Evolutionary conservation across 305 asterid species (phyloP).

Genomic region (Solanum chacoense): DNA sequence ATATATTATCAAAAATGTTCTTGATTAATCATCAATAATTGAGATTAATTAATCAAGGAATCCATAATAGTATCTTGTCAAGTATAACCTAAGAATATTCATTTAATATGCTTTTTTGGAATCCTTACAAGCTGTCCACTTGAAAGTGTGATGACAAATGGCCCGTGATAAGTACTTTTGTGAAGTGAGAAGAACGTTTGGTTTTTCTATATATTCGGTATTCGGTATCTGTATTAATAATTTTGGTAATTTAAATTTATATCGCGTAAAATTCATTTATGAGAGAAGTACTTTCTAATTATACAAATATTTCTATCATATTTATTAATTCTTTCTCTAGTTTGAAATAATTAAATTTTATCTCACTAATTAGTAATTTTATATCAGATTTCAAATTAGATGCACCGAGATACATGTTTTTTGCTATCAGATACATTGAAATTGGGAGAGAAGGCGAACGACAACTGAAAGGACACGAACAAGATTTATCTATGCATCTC

Average conservation of each 20-base stretch:
- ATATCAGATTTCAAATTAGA: neutral
- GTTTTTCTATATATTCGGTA: neutral
- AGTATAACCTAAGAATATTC: neutral
- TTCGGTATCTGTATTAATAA: neutral
- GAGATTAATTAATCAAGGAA: neutral
- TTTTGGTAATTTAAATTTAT: neutral
- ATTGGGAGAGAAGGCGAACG: neutral
- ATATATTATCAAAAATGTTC: neutral
- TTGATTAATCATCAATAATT: neutral
- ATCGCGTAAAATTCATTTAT: accelerated
- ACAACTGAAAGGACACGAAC: neutral
- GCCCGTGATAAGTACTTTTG: neutral
- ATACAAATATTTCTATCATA: no score
- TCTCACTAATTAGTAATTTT: no score
- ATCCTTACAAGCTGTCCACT: neutral
- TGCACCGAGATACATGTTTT: neutral
- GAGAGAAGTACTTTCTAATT: neutral
- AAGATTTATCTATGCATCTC: neutral
- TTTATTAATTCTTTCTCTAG: no score
- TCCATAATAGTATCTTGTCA: neutral
- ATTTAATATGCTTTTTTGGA: neutral
- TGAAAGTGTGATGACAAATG: neutral
- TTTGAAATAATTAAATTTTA: no score
- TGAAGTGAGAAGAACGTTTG: neutral
- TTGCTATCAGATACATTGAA: no score